These are phyloP conservation scores for Auricularia sp. DNA, from an alignment of 768 basidiomycete genomes.

Conservation along the genomic window DNA sequence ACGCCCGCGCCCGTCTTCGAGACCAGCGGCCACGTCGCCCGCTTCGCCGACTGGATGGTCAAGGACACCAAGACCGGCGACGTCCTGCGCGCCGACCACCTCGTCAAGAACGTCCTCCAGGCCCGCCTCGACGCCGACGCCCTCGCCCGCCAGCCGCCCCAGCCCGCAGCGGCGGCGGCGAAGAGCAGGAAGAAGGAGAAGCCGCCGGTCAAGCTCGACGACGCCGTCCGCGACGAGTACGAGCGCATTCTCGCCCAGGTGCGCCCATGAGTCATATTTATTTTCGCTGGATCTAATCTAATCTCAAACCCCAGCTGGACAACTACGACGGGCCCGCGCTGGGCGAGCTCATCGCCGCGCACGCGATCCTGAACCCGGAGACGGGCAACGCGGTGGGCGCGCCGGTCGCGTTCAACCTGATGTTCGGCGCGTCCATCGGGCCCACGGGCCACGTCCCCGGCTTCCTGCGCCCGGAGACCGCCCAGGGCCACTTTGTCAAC, in stretches of 20 bases:
- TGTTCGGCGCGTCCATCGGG: conserved; percentile 96
- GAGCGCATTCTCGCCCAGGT: conserved; percentile 84
- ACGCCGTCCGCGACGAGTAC: conserved; percentile 66
- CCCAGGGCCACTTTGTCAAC: conserved; percentile 98
- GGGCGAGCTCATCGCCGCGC: conserved; percentile 72
- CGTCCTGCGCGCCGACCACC: conserved; percentile 92
- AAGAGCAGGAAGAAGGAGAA: conserved; percentile 69
- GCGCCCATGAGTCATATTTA: conserved; percentile 17
- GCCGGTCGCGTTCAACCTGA: conserved; percentile 94
- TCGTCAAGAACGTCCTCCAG: conserved; percentile 87
- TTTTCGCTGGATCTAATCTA: conserved; percentile 1
- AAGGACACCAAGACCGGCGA: conserved; percentile 93
- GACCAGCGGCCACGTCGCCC: conserved; percentile 93
- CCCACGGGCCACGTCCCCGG: conserved; percentile 95
- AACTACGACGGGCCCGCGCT: conserved; percentile 87
- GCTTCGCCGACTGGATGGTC: conserved; percentile 99
- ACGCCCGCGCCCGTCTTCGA: conserved; percentile 92
- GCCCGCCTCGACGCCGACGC: conserved; percentile 82
- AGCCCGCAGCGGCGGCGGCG: conserved; percentile 34
- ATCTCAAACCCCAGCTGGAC: conserved; percentile 52
- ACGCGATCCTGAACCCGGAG: conserved; percentile 80
- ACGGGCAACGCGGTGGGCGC: conserved; percentile 88
- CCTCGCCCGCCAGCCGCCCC: conserved; percentile 60
- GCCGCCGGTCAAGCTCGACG: conserved; percentile 60
- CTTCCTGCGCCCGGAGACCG: conserved; percentile 94